phyloP scores from a whole-genome alignment of 2,329 filamentous ascomycete species.

The Aquanectria penicillioides region DNA sequence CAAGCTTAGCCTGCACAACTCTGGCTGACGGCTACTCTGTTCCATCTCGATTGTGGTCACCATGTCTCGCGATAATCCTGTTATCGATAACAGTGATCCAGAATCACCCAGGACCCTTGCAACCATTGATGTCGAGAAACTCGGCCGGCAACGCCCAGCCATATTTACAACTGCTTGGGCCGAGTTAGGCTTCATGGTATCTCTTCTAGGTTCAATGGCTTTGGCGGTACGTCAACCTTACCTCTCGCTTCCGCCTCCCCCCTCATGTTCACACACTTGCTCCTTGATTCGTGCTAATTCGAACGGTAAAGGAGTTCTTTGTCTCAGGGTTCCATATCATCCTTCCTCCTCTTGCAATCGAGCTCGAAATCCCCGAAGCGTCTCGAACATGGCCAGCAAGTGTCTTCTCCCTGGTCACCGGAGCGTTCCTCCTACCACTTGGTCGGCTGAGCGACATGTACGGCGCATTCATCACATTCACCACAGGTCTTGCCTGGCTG shows the following conservation, averaged over 20 bases:
- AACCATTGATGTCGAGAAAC: neutral
- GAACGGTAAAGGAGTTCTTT: constrained; percentile 73
- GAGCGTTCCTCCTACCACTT: constrained; percentile 68
- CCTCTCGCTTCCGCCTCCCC: constrained; percentile 66
- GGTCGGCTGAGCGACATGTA: constrained; percentile 71
- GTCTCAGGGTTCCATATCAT: constrained; percentile 82
- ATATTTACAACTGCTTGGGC: neutral
- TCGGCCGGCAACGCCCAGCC: neutral
- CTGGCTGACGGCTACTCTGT: neutral
- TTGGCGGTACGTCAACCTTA: neutral
- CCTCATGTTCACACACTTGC: constrained; percentile 55
- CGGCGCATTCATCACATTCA: constrained; percentile 69
- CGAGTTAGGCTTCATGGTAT: neutral
- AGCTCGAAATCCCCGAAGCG: constrained; percentile 70
- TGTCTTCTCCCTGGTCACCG: constrained; percentile 68
- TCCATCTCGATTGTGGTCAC: too few relatives aligned
- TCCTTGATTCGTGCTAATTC: constrained; percentile 61
- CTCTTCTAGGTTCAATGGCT: neutral
- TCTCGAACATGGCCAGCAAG: constrained; percentile 73
- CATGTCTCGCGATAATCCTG: neutral
- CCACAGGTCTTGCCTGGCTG: constrained; percentile 71
- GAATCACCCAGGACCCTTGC: neutral
- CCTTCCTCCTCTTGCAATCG: constrained; percentile 69
- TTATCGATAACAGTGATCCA: neutral
- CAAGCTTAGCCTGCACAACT: neutral